Conservation (phyloP, 805 yeast genomes). For the Clavispora vitiphila region DNA sequence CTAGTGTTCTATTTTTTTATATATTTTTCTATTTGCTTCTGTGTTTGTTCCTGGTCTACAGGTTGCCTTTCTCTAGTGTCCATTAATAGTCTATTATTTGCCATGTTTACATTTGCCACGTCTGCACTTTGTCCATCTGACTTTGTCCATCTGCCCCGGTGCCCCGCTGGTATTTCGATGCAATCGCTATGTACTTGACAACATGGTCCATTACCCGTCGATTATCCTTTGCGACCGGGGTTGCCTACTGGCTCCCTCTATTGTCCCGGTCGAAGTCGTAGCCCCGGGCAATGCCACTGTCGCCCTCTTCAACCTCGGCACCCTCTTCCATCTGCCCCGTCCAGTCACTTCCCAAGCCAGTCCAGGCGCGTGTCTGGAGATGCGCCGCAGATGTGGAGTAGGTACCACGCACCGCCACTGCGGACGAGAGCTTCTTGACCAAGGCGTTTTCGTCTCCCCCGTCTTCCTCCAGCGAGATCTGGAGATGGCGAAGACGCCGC, state of each 20-base stretch:
- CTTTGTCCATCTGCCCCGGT: too few relatives aligned
- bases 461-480: slow-evolving; percentile 43
- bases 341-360: slow-evolving; percentile 87
- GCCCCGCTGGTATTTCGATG: too few relatives aligned
- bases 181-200: too few relatives aligned
- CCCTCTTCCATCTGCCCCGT: slow-evolving; percentile 46
- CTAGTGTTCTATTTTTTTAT: too few relatives aligned
- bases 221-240: too few relatives aligned
- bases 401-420: slow-evolving; percentile 66
- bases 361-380: slow-evolving; percentile 74
- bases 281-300: slow-evolving; percentile 86
- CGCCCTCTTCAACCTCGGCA: slow-evolving; percentile 77
- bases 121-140: too few relatives aligned
- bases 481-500: slow-evolving; percentile 59
- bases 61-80: too few relatives aligned
- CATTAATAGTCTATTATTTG: too few relatives aligned
- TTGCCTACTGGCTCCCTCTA: not conserved
- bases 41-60: too few relatives aligned
- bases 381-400: slow-evolving; percentile 83
- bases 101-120: too few relatives aligned
- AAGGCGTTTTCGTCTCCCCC: slow-evolving; percentile 28
- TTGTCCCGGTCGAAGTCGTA: slow-evolving; percentile 41
- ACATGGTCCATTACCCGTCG: too few relatives aligned
- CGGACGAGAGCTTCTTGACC: slow-evolving; percentile 51
- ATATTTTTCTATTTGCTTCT: too few relatives aligned